Conservation (phyloP, 495 filamentous ascomycete genomes). For the Annulohypoxylon stygium region DNA sequence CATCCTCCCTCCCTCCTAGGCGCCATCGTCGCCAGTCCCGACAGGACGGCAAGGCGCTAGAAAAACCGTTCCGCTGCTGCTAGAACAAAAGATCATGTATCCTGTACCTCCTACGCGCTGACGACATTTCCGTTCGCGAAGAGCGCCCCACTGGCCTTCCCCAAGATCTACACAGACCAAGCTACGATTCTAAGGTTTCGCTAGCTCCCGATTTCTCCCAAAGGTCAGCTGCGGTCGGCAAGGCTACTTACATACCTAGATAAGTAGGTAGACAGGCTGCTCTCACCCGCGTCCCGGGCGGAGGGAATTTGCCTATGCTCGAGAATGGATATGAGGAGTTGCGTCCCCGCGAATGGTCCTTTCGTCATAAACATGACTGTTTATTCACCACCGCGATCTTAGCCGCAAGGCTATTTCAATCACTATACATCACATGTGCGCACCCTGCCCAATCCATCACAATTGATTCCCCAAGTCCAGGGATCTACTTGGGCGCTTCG, state of each 20-base stretch:
- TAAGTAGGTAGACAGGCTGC: not conserved
- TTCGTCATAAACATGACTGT: not conserved
- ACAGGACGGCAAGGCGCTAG: not conserved
- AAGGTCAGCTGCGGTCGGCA: not conserved
- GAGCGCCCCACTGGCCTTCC: slow-evolving; percentile 33
- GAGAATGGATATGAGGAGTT: not conserved
- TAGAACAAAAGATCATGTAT: not conserved
- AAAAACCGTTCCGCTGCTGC: not conserved
- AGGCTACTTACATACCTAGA: not conserved
- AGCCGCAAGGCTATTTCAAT: not conserved
- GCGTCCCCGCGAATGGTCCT: not conserved
- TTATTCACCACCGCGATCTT: not conserved
- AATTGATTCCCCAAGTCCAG: too few relatives aligned
- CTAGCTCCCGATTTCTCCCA: slow-evolving; percentile 9
- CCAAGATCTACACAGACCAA: slow-evolving; percentile 18
- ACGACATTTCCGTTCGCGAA: not conserved
- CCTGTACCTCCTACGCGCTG: not conserved
- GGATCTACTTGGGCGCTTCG: not conserved
- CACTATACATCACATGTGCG: not conserved
- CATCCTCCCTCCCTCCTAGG: not conserved
- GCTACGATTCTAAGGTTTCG: slow-evolving; percentile 20
- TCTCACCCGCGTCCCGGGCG: not conserved
- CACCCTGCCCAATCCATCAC: not conserved
- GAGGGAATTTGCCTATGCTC: not conserved
- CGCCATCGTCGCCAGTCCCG: slow-evolving; percentile 3